phyloP scores from a whole-genome alignment of 2,329 filamentous ascomycete species.

The Coniochaeta sp. region DNA sequence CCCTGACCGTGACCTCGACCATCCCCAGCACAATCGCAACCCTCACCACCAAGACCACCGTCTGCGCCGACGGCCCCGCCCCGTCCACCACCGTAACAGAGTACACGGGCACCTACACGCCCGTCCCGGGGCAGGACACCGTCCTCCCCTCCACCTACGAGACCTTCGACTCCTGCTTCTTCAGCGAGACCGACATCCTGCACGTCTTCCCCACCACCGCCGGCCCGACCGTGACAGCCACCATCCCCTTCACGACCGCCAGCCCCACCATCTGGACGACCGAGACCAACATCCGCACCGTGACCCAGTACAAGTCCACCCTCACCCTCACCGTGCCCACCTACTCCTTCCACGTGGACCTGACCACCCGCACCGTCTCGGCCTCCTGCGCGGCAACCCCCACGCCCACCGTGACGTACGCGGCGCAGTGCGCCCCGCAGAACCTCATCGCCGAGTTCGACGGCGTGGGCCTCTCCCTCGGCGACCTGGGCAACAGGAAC shows the following conservation, averaged over 20 bases:
- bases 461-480: slow-evolving; percentile 11
- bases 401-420: slow-evolving; percentile 9
- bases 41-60: slow-evolving; percentile 6
- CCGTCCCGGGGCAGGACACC: slow-evolving; percentile 15
- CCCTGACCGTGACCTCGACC: not conserved
- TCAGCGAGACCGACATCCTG: slow-evolving; percentile 8
- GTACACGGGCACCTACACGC: slow-evolving; percentile 16
- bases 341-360: slow-evolving; percentile 8
- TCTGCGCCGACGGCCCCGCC: slow-evolving; percentile 11
- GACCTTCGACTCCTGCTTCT: slow-evolving; percentile 12
- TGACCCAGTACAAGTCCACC: not conserved
- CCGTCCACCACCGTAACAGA: slow-evolving; percentile 13
- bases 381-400: not conserved
- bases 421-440: slow-evolving; percentile 17
- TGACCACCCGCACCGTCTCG: slow-evolving; percentile 10
- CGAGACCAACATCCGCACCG: not conserved
- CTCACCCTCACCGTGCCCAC: not conserved
- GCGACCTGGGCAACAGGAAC: slow-evolving; percentile 7
- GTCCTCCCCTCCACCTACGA: slow-evolving; percentile 4
- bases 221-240: slow-evolving; percentile 24
- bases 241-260: slow-evolving; percentile 18
- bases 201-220: slow-evolving; percentile 15
- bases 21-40: not conserved
- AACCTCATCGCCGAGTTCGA: slow-evolving; percentile 9
- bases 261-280: not conserved